Evolutionary conservation across 1,284 basidiomycete species (phyloP).

Genomic region (Flammula alnicola): DNA sequence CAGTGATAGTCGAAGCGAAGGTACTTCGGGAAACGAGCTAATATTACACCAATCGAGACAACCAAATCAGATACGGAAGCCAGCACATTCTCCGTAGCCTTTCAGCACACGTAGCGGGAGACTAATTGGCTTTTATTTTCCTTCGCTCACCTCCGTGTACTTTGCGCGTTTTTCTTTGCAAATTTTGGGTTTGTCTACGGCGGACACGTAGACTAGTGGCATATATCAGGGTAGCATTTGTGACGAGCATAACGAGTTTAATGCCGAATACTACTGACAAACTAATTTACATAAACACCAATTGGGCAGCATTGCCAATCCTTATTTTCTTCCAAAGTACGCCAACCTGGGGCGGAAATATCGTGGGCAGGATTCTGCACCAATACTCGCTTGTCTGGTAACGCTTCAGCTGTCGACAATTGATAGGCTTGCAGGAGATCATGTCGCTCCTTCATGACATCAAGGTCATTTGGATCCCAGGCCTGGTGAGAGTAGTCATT

Average conservation of each 20-base stretch:
- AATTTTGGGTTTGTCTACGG: too few species aligned
- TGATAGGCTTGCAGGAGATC: slow-evolving; percentile 34
- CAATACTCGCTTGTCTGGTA: not conserved
- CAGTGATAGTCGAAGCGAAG: slow-evolving; percentile 29
- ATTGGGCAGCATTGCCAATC: slow-evolving; percentile 71
- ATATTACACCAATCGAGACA: slow-evolving; percentile 31
- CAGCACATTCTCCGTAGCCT: slow-evolving; percentile 3
- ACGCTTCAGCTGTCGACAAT: not conserved
- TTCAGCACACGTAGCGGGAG: not conserved
- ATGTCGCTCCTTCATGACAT: slow-evolving; percentile 60
- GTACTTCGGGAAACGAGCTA: slow-evolving; percentile 19
- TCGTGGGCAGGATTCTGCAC: not conserved
- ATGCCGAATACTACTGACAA: too few species aligned
- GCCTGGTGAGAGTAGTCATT: slow-evolving; percentile 31
- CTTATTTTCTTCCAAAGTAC: slow-evolving; percentile 41
- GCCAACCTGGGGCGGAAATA: slow-evolving; percentile 54
- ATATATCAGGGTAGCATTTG: too few species aligned
- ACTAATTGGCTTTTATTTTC: not conserved
- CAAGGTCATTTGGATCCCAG: slow-evolving; percentile 54
- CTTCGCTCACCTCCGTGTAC: not conserved
- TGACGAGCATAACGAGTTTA: too few species aligned
- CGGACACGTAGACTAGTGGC: too few species aligned
- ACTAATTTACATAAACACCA: slow-evolving; percentile 48
- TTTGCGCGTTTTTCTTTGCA: not conserved
- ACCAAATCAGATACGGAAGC: slow-evolving; percentile 29